Base-by-base conservation (phyloP, 2,329 filamentous ascomycete genomes). In the Triangularia verruculosa region DNA sequence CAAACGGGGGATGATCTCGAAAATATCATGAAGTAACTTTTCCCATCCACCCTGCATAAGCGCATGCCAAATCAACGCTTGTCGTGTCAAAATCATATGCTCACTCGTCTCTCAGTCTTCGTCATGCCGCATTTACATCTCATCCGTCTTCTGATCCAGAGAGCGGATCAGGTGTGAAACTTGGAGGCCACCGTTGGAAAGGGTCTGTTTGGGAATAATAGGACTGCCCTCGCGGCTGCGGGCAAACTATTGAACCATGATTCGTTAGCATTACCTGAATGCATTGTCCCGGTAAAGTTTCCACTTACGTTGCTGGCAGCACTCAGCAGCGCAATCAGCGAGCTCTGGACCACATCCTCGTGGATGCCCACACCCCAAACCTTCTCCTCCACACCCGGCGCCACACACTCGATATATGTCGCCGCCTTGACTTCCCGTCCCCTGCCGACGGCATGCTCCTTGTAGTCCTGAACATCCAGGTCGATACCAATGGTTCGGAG, bases 341-440 rank as follows among this genome's bases (percentile, higher is more conserved):
- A 93, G 71, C 91, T 93, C 76, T 96, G 91, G 20, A 96, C 92
- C 65, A 96, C 92, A 80, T 97, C 94, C 75, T 94, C 89, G 75
- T 97, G 92, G 70, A 97, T 91, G 32, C 92, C 93, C 6, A 97
- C 90, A 70, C 93, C 93, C 92, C 93, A 97, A 2, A 96, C 89
- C 72, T 86, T 89, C 71, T 91, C 82, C 61, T 84, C 84, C 67
- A 83, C 89, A 55, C 85, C 86, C 3, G 84, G 78, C 20, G 88
- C 83, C 27, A 85, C 93, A 77, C 93, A 97, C 77, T 97, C 91
- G 68, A 98, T 96, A 74, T 96, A 98, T 1, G 93, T 92, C 1
- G 93, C 94, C n/a, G 94, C 94, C 80, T 96, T 96, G 69, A 94
- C 92, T 66, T 92, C 86, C 63, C 87, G 86, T 66, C 91, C 92